These are phyloP conservation scores for Ulvella scutata DNA, from an alignment of 139 green algal genomes.

Conservation along the genomic window DNA sequence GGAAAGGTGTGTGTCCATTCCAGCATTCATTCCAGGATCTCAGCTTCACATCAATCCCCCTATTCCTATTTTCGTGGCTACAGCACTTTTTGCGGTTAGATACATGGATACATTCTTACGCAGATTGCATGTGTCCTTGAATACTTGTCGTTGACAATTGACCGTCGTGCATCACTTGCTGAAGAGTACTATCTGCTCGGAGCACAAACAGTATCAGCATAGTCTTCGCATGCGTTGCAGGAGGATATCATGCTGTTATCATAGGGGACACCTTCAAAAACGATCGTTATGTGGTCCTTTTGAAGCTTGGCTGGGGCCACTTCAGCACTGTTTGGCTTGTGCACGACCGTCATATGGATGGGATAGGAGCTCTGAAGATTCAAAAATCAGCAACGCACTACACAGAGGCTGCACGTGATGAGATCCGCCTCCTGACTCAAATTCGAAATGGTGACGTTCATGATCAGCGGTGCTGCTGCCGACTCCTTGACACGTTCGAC, in stretches of 20 bases:
- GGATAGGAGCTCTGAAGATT: conserved; percentile 53
- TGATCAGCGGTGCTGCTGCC: conserved; percentile 38
- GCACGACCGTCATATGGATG: conserved; percentile 27
- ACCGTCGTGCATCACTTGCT: no score
- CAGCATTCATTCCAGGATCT: neutral
- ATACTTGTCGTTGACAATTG: no score
- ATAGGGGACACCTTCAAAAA: conserved; percentile 79
- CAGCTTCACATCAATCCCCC: neutral
- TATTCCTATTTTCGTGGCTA: neutral
- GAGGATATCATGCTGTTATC: conserved; percentile 86
- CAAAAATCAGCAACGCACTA: conserved; percentile 94
- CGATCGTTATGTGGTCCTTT: conserved; percentile 76
- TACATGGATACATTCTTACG: no score
- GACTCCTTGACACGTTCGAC: conserved; percentile 84
- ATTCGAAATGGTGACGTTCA: conserved; percentile 46
- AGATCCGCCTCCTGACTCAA: conserved; percentile 79
- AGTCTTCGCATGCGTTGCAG: conserved; percentile 22
- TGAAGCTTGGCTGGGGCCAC: conserved; percentile 98
- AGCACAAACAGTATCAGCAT: neutral
- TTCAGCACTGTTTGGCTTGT: conserved; percentile 98
- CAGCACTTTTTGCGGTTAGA: neutral
- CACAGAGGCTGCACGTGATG: conserved; percentile 89
- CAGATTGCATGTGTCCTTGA: no score
- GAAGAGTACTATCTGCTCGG: neutral
- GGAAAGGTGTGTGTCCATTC: conserved; percentile 13